Evolutionary conservation across 768 basidiomycete species (phyloP).

Genomic region (Hericium rajendrae): DNA sequence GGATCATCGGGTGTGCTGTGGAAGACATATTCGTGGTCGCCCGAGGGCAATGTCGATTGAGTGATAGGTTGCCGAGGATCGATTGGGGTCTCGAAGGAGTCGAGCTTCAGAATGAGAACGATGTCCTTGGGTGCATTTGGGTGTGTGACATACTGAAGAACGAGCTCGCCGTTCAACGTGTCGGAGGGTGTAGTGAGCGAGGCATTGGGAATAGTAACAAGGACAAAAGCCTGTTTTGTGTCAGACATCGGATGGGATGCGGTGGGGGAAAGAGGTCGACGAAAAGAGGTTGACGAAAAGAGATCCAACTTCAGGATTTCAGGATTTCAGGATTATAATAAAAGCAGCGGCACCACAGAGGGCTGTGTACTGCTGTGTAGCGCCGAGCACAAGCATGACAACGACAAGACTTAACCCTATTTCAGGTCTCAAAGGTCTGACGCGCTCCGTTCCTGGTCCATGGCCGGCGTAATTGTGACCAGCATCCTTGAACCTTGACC

Average conservation of each 20-base stretch:
- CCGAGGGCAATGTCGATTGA: constrained; percentile 1
- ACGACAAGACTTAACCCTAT: no score
- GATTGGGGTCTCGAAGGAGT: constrained; percentile 10
- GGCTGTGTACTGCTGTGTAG: no score
- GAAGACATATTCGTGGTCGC: constrained; percentile 10
- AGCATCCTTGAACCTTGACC: no score
- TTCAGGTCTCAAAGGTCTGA: no score
- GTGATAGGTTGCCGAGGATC: constrained; percentile 9
- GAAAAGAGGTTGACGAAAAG: no score
- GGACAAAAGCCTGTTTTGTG: constrained; percentile 1
- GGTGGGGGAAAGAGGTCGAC: background rate
- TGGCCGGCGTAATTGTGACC: no score
- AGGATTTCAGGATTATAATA: background rate
- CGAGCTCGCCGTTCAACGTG: constrained; percentile 7
- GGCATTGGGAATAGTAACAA: constrained; percentile 9
- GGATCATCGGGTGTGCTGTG: constrained; percentile 9
- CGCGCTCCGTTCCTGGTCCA: no score
- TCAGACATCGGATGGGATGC: background rate
- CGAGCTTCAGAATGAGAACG: constrained; percentile 11
- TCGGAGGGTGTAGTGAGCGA: constrained; percentile 7
- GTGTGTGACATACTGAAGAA: constrained; percentile 10
- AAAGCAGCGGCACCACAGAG: background rate
- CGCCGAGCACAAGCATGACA: no score
- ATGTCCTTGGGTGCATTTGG: background rate
- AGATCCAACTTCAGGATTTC: background rate